Percentiles rank a stretch among this genome's conserved stretches.
Conservation (phyloP, 192 early-diverging fungal genomes). For the Podila clonocystis region DNA sequence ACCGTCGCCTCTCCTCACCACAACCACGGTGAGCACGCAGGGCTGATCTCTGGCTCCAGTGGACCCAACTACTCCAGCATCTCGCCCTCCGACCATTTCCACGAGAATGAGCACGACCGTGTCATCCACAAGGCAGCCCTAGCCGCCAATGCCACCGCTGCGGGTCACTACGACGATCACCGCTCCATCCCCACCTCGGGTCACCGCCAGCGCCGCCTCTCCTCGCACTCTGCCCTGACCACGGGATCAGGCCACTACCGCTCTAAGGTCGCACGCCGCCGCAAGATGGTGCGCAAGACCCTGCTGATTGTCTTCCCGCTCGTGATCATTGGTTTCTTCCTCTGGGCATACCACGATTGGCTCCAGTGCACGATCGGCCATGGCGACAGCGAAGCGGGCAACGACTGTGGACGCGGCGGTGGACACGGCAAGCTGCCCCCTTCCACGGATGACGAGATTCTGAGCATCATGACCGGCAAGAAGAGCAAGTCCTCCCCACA, state of each 20-base stretch:
- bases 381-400: constrained; percentile 26
- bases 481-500: constrained; percentile 3
- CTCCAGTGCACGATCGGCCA: constrained; percentile 47
- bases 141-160: constrained; percentile 42
- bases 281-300: constrained; percentile 28
- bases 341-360: constrained; percentile 48
- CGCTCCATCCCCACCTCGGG: neutral
- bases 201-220: constrained; percentile 29
- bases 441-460: neutral
- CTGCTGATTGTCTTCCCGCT: constrained; percentile 30
- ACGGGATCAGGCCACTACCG: constrained; percentile 25
- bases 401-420: constrained; percentile 31
- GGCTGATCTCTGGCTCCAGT: constrained; percentile 5
- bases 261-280: constrained; percentile 27
- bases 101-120: constrained; percentile 43
- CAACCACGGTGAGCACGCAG: constrained; percentile 1
- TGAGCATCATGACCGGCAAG: constrained; percentile 8
- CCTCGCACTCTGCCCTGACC: constrained; percentile 38
- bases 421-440: constrained; percentile 43
- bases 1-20: constrained; percentile 6
- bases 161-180: constrained; percentile 11
- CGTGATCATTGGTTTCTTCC: constrained; percentile 18
- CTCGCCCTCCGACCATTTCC: constrained; percentile 24
- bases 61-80: constrained; percentile 29
- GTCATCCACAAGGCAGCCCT: constrained; percentile 47